These are phyloP conservation scores for Lagenaria siceraria DNA, from an alignment of 306 rosid genomes.

Conservation along the genomic window DNA sequence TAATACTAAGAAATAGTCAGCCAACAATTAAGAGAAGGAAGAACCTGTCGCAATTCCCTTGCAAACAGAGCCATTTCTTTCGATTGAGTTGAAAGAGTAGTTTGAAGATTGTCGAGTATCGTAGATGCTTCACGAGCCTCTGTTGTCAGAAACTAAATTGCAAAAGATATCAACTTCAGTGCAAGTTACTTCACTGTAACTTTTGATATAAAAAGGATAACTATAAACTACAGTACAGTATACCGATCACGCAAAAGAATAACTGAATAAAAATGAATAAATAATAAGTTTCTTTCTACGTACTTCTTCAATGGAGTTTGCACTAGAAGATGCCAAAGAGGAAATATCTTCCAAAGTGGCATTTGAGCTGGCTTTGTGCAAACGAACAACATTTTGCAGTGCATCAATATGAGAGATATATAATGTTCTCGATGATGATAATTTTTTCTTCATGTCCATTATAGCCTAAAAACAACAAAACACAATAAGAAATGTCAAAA, in stretches of 20 bases:
- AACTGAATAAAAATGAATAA: background rate
- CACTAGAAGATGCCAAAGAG: slow-evolving; percentile 46
- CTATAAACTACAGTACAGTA: background rate
- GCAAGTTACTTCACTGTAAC: background rate
- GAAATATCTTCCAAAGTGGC: slow-evolving; percentile 63
- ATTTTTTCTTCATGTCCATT: slow-evolving; percentile 48
- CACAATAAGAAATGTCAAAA: background rate
- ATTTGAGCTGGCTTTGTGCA: slow-evolving; percentile 69
- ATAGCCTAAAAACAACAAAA: slow-evolving; percentile 33
- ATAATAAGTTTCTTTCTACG: background rate
- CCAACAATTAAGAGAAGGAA: background rate
- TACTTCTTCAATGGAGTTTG: slow-evolving; percentile 66
- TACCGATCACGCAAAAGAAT: background rate
- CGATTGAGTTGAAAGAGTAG: slow-evolving; percentile 56
- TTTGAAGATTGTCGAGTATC: slow-evolving; percentile 59
- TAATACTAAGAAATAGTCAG: background rate
- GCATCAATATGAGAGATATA: slow-evolving; percentile 67
- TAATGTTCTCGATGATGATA: slow-evolving; percentile 42
- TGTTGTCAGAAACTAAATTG: slow-evolving; percentile 56
- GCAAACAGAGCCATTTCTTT: slow-evolving; percentile 58
- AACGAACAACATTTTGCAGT: slow-evolving; percentile 78
- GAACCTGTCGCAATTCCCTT: slow-evolving; percentile 59
- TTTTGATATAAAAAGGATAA: background rate
- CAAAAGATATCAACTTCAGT: background rate
- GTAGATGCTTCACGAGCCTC: slow-evolving; percentile 40